phyloP scores from a whole-genome alignment of 805 yeast species.

The Candida jianshihensis region DNA sequence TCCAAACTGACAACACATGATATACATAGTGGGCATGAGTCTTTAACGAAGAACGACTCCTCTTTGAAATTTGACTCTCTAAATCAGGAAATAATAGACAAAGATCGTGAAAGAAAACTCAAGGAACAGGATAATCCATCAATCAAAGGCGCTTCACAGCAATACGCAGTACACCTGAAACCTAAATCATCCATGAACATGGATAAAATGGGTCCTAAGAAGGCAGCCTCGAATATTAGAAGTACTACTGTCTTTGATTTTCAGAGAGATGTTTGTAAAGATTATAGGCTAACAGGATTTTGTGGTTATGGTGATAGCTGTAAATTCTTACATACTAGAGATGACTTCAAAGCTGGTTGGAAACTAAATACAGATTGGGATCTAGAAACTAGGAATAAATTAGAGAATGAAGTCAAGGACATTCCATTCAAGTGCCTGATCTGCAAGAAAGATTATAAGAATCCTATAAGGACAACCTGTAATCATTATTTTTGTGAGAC shows the following conservation, averaged over 20 bases:
- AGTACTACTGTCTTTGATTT: constrained; percentile 73
- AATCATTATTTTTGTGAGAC: constrained; percentile 56
- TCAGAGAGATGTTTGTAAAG: constrained; percentile 93
- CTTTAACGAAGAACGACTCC: constrained; percentile 11
- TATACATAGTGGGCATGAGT: neutral
- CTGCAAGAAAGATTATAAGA: constrained; percentile 47
- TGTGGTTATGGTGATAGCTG: constrained; percentile 98
- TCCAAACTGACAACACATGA: neutral
- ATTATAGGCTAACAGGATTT: constrained; percentile 82
- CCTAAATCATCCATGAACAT: constrained; percentile 12
- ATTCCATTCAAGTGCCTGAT: constrained; percentile 58
- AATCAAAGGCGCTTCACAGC: constrained; percentile 21
- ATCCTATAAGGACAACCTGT: constrained; percentile 55
- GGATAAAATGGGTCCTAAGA: constrained; percentile 31
- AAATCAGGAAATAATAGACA: constrained; percentile 15
- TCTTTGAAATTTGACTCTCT: constrained; percentile 20
- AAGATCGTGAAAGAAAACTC: constrained; percentile 12
- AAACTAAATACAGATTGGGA: constrained; percentile 71
- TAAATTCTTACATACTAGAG: constrained; percentile 87
- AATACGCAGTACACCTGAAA: constrained; percentile 21
- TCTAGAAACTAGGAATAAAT: constrained; percentile 12
- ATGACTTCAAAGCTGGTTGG: constrained; percentile 70
- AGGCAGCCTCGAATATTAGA: constrained; percentile 41
- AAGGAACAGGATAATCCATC: neutral
- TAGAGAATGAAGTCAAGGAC: constrained; percentile 22